Evolutionary conservation across 179 eudicot species (phyloP), one percentile per base, ranked within the genome.

Genomic region (Beta macrorhiza): DNA sequence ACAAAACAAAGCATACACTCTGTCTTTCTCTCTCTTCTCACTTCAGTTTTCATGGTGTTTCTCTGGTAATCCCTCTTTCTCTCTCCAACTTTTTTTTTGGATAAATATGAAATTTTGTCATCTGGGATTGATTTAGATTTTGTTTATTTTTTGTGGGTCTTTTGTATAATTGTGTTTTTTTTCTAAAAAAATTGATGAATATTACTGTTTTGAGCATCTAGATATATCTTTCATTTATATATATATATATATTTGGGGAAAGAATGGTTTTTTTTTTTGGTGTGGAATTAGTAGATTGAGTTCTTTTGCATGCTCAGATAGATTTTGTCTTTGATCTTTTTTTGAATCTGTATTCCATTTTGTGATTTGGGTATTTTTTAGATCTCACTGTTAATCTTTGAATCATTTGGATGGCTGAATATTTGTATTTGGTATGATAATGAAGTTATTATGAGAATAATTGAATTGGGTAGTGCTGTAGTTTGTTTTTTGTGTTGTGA

Each of bases 11-110:
- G 29, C 2, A 15, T 9, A 32, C 2, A 47, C 73, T 65, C 49
- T 44, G 47, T 57, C 80, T 42, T 75, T 45, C 67, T 62, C 47
- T 77, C 67, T 53, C 19, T 44, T 17, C 42, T 78, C 65, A 79
- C 74, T 83, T 42, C 77, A 59, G 57, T 75, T 83, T 63, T 49
- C 52, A 77, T 84, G 70, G 68, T 5, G 49, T 29, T 37, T 71
- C 32, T 65, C 74, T 76, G 83, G 86, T 84, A 84, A 42, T 76
- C 44, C 63, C 15, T 55, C 29, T 56, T 17, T 10, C 8, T 17
- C 5, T 65, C 22, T 22, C 19, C 16, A 4, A 10, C 1, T 19
- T 44, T 56, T 69, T 62, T 72, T 72, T n/a, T 25, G 25, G 8
- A 12, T 15, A 7, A 3, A 9, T 22, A 1, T 20, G 7, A 8